Conservation (phyloP, 192 early-diverging fungal genomes). For the Coemansia sp. region DNA sequence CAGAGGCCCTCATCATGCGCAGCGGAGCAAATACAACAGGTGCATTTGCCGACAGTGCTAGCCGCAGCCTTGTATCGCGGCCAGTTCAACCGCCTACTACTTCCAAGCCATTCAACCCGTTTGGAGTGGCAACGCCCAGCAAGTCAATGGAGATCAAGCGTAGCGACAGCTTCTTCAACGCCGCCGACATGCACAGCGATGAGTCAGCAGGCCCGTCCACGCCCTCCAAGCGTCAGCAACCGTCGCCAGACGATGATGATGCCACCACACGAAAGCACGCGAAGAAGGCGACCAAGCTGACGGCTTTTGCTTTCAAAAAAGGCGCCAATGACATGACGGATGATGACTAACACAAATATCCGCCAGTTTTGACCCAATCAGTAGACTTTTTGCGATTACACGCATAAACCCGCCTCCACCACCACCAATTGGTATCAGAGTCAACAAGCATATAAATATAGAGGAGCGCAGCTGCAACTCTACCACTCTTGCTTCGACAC, state of each 20-base stretch:
- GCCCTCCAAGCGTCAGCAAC: constrained; percentile 23
- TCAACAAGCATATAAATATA: neutral
- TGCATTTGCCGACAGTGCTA: neutral
- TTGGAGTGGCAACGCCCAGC: constrained; percentile 33
- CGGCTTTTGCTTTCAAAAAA: constrained; percentile 31
- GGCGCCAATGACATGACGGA: neutral
- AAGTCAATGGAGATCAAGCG: constrained; percentile 46
- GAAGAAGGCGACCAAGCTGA: constrained; percentile 19
- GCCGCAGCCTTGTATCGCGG: constrained; percentile 10
- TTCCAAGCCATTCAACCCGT: constrained; percentile 49
- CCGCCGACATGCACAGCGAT: constrained; percentile 25
- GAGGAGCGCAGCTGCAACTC: neutral
- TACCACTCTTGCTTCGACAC: neutral
- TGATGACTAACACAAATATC: neutral
- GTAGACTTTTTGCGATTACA: neutral
- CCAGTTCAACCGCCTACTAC: constrained; percentile 33
- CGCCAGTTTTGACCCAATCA: neutral
- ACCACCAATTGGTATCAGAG: neutral
- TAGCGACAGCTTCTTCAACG: constrained; percentile 49
- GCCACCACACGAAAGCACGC: constrained; percentile 24
- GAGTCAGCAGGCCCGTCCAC: constrained; percentile 10
- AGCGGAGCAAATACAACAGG: neutral
- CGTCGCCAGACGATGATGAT: neutral
- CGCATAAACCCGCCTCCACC: neutral
- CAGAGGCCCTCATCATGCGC: neutral